A percentile compares a stretch with the other conserved stretches of the same genome.
phyloP scores from a whole-genome alignment of 768 basidiomycete species.

The Mycena floridula region DNA sequence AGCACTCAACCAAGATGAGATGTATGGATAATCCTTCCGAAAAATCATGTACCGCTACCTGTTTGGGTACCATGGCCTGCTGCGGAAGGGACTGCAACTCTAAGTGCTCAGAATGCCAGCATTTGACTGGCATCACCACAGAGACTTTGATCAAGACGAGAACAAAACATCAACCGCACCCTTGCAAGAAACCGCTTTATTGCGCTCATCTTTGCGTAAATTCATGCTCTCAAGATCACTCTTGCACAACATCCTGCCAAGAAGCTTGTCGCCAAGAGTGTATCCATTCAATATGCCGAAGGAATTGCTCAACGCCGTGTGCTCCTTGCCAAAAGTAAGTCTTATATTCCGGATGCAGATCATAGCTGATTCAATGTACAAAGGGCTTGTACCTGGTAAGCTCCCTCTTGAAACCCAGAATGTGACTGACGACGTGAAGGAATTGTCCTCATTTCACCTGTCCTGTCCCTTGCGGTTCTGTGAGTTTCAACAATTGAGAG shows the following conservation, averaged over 20 bases:
- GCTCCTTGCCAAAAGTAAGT: conserved; percentile 50
- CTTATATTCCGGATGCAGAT: background rate
- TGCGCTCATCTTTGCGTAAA: conserved; percentile 51
- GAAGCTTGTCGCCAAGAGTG: conserved; percentile 49
- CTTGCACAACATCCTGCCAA: conserved; percentile 41
- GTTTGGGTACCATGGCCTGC: conserved; percentile 41
- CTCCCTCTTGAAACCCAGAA: too few relatives aligned
- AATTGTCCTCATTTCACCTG: conserved; percentile 48
- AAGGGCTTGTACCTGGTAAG: too few relatives aligned
- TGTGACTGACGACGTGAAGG: conserved; percentile 23
- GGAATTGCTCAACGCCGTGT: conserved; percentile 46
- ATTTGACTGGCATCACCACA: conserved; percentile 7
- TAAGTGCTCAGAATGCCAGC: conserved; percentile 44
- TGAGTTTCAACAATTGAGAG: too few relatives aligned
- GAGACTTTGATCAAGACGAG: background rate
- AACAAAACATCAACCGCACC: conserved; percentile 34
- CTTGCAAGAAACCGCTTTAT: conserved; percentile 44
- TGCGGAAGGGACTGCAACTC: conserved; percentile 47
- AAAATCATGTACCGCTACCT: conserved; percentile 33
- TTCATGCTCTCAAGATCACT: conserved; percentile 43
- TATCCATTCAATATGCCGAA: conserved; percentile 41
- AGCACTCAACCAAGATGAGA: conserved; percentile 40
- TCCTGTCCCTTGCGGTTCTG: conserved; percentile 63
- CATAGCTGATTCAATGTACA: too few relatives aligned
- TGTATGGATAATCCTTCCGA: conserved; percentile 40